Evolutionary conservation across 1,139 yeast species (phyloP).

Genomic region (Spathaspora sp.): DNA sequence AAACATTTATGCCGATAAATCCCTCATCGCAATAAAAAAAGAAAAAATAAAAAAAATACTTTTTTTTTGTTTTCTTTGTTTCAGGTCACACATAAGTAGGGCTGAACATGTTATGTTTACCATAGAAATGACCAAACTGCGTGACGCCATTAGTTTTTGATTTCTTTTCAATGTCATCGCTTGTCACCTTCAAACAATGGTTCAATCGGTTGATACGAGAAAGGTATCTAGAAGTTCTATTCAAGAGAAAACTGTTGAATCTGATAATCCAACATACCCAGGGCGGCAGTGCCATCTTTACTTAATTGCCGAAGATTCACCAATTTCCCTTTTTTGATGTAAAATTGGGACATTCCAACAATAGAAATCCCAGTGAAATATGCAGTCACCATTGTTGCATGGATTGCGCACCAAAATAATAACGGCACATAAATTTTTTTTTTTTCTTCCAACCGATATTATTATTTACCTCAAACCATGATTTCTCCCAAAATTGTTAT

Average conservation of each 20-base stretch:
- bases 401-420: not conserved
- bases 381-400: not conserved
- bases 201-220: not conserved
- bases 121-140: not conserved
- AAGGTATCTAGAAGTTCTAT: not conserved
- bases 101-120: not conserved
- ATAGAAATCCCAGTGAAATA: not conserved
- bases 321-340: not conserved
- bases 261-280: not conserved
- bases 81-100: conserved; percentile 1
- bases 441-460: conserved; percentile 1
- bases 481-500: not conserved
- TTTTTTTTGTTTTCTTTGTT: not conserved
- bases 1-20: not conserved
- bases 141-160: not conserved
- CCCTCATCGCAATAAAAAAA: conserved; percentile 1
- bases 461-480: not conserved
- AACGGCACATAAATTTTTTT: not conserved
- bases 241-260: too few species aligned
- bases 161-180: not conserved
- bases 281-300: not conserved
- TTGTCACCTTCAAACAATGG: not conserved
- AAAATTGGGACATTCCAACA: not conserved
- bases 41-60: not conserved
- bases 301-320: not conserved